Evolutionary conservation across 1,139 yeast genomes (phyloP).

Genomic region (Blastobotrys ciferrii): DNA sequence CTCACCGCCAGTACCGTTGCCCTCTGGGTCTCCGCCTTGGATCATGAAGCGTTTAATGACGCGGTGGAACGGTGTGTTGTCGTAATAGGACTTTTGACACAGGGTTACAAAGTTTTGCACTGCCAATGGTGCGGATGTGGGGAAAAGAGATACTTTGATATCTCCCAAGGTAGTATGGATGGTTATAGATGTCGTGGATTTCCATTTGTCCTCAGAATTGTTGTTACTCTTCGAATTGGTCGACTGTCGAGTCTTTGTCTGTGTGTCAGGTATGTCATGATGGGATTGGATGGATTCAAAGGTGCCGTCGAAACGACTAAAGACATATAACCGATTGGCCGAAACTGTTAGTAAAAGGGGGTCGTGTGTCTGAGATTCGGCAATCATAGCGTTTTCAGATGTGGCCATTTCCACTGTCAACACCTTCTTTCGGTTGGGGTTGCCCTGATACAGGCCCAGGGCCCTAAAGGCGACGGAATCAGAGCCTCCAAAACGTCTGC

Average conservation of each 20-base stretch:
- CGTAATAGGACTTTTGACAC: conserved; percentile 43
- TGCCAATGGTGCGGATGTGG: conserved; percentile 43
- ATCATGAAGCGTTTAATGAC: conserved; percentile 51
- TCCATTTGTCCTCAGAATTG: conserved; percentile 1
- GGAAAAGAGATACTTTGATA: conserved; percentile 41
- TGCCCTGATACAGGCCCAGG: conserved; percentile 37
- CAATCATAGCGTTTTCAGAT: conserved; percentile 40
- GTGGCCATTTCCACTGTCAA: conserved; percentile 41
- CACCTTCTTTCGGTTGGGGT: conserved; percentile 21
- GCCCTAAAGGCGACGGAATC: conserved; percentile 30
- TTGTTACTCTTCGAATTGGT: not conserved
- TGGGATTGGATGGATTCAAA: conserved; percentile 23
- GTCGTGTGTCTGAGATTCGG: conserved; percentile 36
- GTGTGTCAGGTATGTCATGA: conserved; percentile 21
- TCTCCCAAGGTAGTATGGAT: conserved; percentile 51
- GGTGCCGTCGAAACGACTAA: conserved; percentile 30
- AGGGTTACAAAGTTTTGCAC: conserved; percentile 46
- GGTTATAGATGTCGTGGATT: conserved; percentile 19
- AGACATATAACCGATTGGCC: conserved; percentile 38
- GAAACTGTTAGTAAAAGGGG: conserved; percentile 41
- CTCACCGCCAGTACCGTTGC: conserved; percentile 52
- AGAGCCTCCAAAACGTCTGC: conserved; percentile 30
- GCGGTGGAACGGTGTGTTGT: conserved; percentile 46
- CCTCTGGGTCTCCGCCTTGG: conserved; percentile 53
- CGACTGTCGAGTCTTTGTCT: not conserved